Base-by-base conservation (phyloP, 2,329 filamentous ascomycete species). In the Mycogone perniciosa region DNA sequence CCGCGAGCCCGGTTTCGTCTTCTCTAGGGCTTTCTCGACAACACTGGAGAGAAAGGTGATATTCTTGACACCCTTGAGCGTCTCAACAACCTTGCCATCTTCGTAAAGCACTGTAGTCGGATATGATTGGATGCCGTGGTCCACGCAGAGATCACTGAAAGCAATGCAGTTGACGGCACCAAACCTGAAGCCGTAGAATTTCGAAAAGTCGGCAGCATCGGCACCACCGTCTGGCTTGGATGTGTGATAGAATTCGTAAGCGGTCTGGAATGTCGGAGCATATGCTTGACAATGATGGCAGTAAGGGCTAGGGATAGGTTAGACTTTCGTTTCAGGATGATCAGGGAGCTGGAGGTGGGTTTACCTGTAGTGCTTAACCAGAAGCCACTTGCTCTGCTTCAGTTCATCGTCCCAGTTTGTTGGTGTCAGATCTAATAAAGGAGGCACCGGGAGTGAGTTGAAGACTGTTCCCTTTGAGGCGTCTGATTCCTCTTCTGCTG, bases 171-270 rank as follows among this genome's bases (percentile, higher is more conserved):
- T 89, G 57, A 99, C 71, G 52, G 80, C 82, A 31, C 80, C 92
- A 64, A 99, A 96, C 60, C 88, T 84, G 68, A 96, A 92, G 69
- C 92, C 83, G 70, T 97, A 97, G 67, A 84, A 93, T 49, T 84
- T 77, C 31, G 84, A 83, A 63, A 96, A 96, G 30, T 71, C 69
- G 38, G 76, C 71, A 71, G 76, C 71, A 71, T 81, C 56, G 66
- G 75, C 60, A 71, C 78, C 70, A 72, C 79, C 59, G 67, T 73
- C 60, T 11, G 86, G 85, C 61, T 89, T 85, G 35, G 89, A 93
- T 35, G 91, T 96, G 72, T 89, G 75, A 73, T 96, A 99, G 69
- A 85, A 96, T 72, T 99, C 93, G 76, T 97, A 96, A 10, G 92
- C 70, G 5, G 91, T 96, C 70, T 97, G 90, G 76, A 83, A 96